A percentile compares a stretch with the other conserved stretches of the same genome.
phyloP scores from a whole-genome alignment of 2,329 filamentous ascomycete genomes.

The Hysterium pulicare region DNA sequence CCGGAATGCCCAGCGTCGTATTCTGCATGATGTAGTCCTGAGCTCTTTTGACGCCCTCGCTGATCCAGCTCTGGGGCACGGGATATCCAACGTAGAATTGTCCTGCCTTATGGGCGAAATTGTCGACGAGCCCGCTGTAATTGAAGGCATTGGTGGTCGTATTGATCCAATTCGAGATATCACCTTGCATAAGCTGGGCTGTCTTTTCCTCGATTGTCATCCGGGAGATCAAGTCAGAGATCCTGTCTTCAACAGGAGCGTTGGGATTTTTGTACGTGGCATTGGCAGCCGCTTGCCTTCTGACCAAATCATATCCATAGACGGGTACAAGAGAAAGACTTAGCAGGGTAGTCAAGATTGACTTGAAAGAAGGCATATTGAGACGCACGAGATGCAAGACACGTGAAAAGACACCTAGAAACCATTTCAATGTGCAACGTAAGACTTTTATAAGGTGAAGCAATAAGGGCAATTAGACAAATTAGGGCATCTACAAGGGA shows the following conservation, averaged over 20 bases:
- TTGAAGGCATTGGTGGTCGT: constrained; percentile 66
- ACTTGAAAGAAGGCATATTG: background rate
- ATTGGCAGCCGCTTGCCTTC: constrained; percentile 9
- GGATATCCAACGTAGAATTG: constrained; percentile 71
- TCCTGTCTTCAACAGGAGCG: constrained; percentile 60
- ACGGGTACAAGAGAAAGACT: background rate
- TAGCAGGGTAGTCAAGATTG: background rate
- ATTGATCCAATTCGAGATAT: constrained; percentile 72
- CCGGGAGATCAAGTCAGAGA: constrained; percentile 64
- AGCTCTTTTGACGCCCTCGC: constrained; percentile 59
- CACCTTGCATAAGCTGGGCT: constrained; percentile 61
- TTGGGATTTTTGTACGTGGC: constrained; percentile 60
- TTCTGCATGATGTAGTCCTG: constrained; percentile 68
- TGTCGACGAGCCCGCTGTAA: constrained; percentile 62
- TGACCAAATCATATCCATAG: background rate
- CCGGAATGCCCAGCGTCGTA: constrained; percentile 65
- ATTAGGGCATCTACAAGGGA: no score
- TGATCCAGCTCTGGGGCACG: constrained; percentile 61
- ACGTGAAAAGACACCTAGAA: no score
- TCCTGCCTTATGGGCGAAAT: constrained; percentile 63
- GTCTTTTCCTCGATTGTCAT: constrained; percentile 76
- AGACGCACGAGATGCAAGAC: no score
- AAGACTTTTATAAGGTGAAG: no score
- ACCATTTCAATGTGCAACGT: no score
- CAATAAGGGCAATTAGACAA: no score